phyloP scores from a whole-genome alignment of 352 stramenopile species.

The Pythium utonaiense region DNA sequence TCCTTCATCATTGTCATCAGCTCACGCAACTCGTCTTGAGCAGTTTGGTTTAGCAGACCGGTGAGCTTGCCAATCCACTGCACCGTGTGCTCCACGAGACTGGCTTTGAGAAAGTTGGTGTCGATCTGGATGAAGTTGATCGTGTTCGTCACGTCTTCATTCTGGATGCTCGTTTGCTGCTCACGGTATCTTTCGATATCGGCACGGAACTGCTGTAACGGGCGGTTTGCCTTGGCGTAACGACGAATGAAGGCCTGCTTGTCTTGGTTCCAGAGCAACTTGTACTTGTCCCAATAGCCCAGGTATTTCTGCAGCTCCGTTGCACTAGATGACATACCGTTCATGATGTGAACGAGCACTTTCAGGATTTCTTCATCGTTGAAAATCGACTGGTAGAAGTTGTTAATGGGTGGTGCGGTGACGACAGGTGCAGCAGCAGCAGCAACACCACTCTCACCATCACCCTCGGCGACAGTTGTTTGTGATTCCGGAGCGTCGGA shows the following conservation, averaged over 20 bases:
- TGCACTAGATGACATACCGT: slow-evolving; percentile 92
- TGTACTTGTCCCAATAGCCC: slow-evolving; percentile 95
- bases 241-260: slow-evolving; percentile 94
- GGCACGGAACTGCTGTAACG: slow-evolving; percentile 89
- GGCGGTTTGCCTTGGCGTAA: slow-evolving; percentile 94
- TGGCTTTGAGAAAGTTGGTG: slow-evolving; percentile 90
- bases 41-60: slow-evolving; percentile 89
- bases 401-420: slow-evolving; percentile 30
- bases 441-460: background rate
- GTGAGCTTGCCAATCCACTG: slow-evolving; percentile 93
- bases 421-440: background rate
- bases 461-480: background rate
- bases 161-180: slow-evolving; percentile 90
- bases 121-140: slow-evolving; percentile 97
- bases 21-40: slow-evolving; percentile 80
- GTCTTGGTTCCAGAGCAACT: slow-evolving; percentile 92
- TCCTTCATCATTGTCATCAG: slow-evolving; percentile 88
- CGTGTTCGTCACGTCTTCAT: slow-evolving; percentile 89
- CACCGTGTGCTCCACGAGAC: slow-evolving; percentile 89
- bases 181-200: slow-evolving; percentile 91
- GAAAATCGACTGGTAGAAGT: slow-evolving; percentile 93
- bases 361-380: slow-evolving; percentile 96
- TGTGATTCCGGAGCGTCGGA: slow-evolving; percentile 13
- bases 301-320: slow-evolving; percentile 94
- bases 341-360: slow-evolving; percentile 95